Percentiles rank a stretch among this genome's conserved stretches.
Evolutionary conservation across 805 yeast species (phyloP).

Genomic region (Blastobotrys mokoenaii): DNA sequence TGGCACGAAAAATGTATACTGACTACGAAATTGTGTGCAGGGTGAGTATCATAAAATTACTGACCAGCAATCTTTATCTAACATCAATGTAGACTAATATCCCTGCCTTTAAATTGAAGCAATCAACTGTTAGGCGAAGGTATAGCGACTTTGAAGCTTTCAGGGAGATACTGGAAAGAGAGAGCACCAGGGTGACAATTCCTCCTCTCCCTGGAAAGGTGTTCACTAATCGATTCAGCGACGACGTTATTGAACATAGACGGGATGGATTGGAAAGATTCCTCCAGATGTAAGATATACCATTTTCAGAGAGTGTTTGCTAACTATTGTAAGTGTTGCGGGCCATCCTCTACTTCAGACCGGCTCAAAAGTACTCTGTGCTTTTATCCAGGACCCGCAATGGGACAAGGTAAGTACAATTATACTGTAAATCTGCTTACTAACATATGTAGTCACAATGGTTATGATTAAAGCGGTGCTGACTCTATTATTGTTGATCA

Average conservation of each 20-base stretch:
- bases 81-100: slow-evolving; percentile 54
- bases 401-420: slow-evolving; percentile 45
- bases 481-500: too few species aligned
- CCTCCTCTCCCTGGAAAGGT: slow-evolving; percentile 92
- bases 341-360: slow-evolving; percentile 93
- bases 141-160: slow-evolving; percentile 86
- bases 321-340: slow-evolving; percentile 47
- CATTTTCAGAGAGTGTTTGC: background rate
- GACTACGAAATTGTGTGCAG: slow-evolving; percentile 87
- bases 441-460: background rate
- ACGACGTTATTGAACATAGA: slow-evolving; percentile 74
- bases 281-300: slow-evolving; percentile 35
- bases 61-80: background rate
- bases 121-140: slow-evolving; percentile 68
- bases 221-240: slow-evolving; percentile 65
- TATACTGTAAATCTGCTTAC: background rate
- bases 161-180: slow-evolving; percentile 63
- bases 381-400: slow-evolving; percentile 79
- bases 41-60: slow-evolving; percentile 26
- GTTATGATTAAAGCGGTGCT: background rate
- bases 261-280: slow-evolving; percentile 79
- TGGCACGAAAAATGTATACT: slow-evolving; percentile 63
- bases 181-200: slow-evolving; percentile 68
- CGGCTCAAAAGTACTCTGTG: slow-evolving; percentile 65
- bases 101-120: slow-evolving; percentile 67